A percentile compares a stretch with the other conserved stretches of the same genome.
Conservation (phyloP, 306 rosid species). For the Begonia loranthoides region DNA sequence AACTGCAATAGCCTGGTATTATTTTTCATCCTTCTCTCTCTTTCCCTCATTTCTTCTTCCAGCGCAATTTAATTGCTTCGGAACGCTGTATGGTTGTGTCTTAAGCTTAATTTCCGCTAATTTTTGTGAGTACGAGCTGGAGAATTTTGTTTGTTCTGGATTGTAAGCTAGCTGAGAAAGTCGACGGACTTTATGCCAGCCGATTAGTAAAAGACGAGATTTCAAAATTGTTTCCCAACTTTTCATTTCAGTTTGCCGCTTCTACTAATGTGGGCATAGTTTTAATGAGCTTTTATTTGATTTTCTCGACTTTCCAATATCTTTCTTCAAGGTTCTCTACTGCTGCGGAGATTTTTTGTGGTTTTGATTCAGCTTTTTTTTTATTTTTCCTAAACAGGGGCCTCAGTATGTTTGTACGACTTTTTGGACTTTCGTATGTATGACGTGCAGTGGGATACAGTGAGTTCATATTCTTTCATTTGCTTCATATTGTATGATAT, state of each 20-base stretch:
- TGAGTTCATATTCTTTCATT: constrained; percentile 25
- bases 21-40: constrained; percentile 1
- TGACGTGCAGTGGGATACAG: constrained; percentile 84
- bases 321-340: background rate
- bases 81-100: background rate
- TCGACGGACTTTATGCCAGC: background rate
- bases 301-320: background rate
- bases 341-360: too few relatives aligned
- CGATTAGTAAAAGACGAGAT: background rate
- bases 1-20: constrained; percentile 64
- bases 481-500: background rate
- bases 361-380: background rate
- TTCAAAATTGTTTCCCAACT: background rate
- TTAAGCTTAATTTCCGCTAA: background rate
- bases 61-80: too few relatives aligned
- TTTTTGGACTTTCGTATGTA: constrained; percentile 64
- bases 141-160: constrained; percentile 1
- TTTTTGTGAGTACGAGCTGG: background rate
- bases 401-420: constrained; percentile 77
- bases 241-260: background rate
- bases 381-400: constrained; percentile 28
- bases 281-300: background rate
- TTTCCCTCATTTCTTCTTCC: background rate
- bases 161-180: constrained; percentile 2
- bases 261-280: background rate